Evolutionary conservation across 176 grass and related monocot species (phyloP).

Genomic region (Ensete glaucum): DNA sequence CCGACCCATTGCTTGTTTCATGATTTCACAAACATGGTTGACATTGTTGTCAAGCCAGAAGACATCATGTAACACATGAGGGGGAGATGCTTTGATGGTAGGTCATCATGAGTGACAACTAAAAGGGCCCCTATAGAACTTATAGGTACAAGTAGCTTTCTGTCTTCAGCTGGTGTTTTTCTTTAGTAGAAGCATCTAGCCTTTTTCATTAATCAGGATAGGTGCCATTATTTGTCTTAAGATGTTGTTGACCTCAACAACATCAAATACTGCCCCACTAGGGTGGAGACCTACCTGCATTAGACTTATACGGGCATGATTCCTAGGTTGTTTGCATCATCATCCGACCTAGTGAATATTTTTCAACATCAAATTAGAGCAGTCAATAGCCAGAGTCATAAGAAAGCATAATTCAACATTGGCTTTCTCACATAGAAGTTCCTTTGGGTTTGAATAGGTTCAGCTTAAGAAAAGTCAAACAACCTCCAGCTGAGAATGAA

Average conservation of each 20-base stretch:
- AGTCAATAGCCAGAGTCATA: background rate
- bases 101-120: background rate
- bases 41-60: background rate
- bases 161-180: slow-evolving; percentile 5
- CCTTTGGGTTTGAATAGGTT: too few relatives aligned
- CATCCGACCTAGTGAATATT: background rate
- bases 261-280: background rate
- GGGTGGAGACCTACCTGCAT: background rate
- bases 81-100: background rate
- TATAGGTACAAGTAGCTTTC: background rate
- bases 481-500: too few relatives aligned
- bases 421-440: too few relatives aligned
- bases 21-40: slow-evolving; percentile 2
- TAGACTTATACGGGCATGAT: background rate
- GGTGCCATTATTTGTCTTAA: background rate
- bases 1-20: background rate
- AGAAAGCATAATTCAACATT: too few relatives aligned
- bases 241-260: background rate
- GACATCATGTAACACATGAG: background rate
- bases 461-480: too few relatives aligned
- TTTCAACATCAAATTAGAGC: background rate
- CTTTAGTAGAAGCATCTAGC: slow-evolving; percentile 1
- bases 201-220: background rate
- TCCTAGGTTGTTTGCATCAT: background rate
- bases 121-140: background rate